These are phyloP conservation scores for Calonectria fujianensis DNA, from an alignment of 2,329 filamentous ascomycete genomes.

Conservation along the genomic window DNA sequence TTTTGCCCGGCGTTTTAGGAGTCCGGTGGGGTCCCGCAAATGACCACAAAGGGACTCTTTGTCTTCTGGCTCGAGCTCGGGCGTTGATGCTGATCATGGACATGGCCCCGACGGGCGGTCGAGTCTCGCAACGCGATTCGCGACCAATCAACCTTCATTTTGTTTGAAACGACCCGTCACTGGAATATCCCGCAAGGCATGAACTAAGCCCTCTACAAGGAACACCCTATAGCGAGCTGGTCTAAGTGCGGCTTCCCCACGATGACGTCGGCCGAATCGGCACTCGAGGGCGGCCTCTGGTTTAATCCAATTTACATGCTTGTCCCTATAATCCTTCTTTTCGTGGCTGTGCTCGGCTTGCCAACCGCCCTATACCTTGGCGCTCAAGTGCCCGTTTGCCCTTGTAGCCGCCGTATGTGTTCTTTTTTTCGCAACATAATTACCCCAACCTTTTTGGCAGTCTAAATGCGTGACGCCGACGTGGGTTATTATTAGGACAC, in stretches of 20 bases:
- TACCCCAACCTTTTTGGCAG: not conserved
- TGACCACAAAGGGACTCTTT: conserved; percentile 20
- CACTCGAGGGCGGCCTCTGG: conserved; percentile 21
- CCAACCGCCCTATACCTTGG: not conserved
- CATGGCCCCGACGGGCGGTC: not conserved
- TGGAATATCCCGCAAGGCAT: conserved; percentile 36
- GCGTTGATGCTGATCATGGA: conserved; percentile 35
- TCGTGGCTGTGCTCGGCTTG: conserved; percentile 2
- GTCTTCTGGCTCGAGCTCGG: not conserved
- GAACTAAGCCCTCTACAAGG: conserved; percentile 35
- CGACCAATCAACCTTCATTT: conserved; percentile 29
- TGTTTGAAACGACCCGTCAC: conserved; percentile 39
- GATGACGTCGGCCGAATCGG: conserved; percentile 27
- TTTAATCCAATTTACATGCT: conserved; percentile 16
- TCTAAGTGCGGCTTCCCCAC: conserved; percentile 11
- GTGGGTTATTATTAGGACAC: conserved; percentile 3
- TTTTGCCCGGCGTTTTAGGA: conserved; percentile 19
- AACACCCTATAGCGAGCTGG: conserved; percentile 25
- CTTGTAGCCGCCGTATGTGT: conserved; percentile 7
- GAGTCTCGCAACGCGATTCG: conserved; percentile 14
- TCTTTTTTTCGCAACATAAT: not conserved
- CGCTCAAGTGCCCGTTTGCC: not conserved
- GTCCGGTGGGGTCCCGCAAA: not conserved
- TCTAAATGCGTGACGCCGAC: not conserved
- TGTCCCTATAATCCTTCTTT: not conserved